Percentiles rank a stretch among this genome's conserved stretches.
Evolutionary conservation across 2,329 filamentous ascomycete species (phyloP).

Genomic region (Boeremia lycopersici): DNA sequence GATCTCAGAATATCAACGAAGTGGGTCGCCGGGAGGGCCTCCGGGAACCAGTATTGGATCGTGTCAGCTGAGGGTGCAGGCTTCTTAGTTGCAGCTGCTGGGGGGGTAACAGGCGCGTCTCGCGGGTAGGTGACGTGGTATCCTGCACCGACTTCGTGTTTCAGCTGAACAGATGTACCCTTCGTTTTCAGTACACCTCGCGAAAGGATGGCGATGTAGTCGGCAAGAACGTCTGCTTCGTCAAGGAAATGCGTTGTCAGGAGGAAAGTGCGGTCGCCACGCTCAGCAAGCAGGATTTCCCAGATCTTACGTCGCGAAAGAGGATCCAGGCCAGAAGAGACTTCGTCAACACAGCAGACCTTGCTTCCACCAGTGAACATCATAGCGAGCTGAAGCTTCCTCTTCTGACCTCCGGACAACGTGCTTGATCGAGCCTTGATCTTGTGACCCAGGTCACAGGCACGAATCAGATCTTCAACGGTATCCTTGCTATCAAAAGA

Average conservation of each 20-base stretch:
- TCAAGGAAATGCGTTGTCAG: constrained; percentile 93
- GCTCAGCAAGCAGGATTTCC: constrained; percentile 88
- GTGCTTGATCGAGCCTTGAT: constrained; percentile 73
- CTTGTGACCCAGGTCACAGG: constrained; percentile 79
- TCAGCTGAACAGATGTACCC: constrained; percentile 85
- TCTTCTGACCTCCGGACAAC: constrained; percentile 87
- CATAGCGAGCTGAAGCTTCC: constrained; percentile 90
- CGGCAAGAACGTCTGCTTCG: constrained; percentile 86
- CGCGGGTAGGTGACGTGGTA: constrained; percentile 68
- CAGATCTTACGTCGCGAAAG: constrained; percentile 87
- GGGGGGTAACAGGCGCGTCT: constrained; percentile 53
- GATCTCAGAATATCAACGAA: constrained; percentile 74
- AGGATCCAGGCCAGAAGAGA: constrained; percentile 86
- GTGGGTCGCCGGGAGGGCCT: constrained; percentile 71
- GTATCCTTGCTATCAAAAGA: constrained; percentile 62
- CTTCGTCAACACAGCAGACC: constrained; percentile 90
- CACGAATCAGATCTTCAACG: constrained; percentile 67
- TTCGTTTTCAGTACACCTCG: constrained; percentile 81
- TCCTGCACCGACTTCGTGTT: constrained; percentile 79
- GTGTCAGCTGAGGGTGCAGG: constrained; percentile 62
- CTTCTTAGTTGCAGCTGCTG: constrained; percentile 54
- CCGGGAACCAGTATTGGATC: constrained; percentile 72
- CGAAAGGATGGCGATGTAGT: constrained; percentile 86
- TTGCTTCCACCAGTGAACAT: constrained; percentile 91
- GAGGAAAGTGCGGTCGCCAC: constrained; percentile 80